Evolutionary conservation across 1,284 basidiomycete genomes (phyloP), one percentile per base, ranked within the genome.

Genomic region (Pseudozyma hubeiensis): DNA sequence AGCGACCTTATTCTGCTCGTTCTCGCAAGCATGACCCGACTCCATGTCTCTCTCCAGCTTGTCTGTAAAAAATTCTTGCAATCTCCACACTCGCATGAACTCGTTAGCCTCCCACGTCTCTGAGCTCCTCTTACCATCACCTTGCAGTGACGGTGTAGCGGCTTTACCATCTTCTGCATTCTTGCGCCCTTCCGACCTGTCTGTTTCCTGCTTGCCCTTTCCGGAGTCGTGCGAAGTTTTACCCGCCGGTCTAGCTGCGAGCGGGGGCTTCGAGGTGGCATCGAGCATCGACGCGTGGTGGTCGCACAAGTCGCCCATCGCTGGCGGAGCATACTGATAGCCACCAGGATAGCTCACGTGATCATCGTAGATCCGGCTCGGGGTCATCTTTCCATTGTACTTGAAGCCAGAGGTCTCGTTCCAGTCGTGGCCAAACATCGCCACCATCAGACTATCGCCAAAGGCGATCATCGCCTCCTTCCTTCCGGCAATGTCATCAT

Each of bases 391-490:
- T 5, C 37, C 17, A 9, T 17, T 3, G 16, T 3, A 14, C 40
- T n/a, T 31, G 14, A 11, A 6, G 16, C 13, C 10, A 8, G 7
- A 29, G 6, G 19, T 13, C 13, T 47, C 16, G n/a, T 7, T 6
- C 65, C 65, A 63, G 16, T 63, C 17, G 3, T 45, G 24, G 6
- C 66, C 66, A 16, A 54, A 45, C 4, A 55, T 4, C 2, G 56
- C 13, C 7, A n/a, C 16, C 17, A 47, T 13, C 7, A 59, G 10
- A 4, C 14, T 5, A 3, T 63, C 60, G 37, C 66, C 66, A 17
- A 63, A 69, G 14, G 35, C 31, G 44, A 52, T 41, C 5, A 63
- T 55, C 10, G 66, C 66, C 31, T 69, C 56, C 10, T 54, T 52
- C 13, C 66, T 37, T 0, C 66, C 66, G 0, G 30, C 44, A 11